phyloP scores from a whole-genome alignment of 2,329 filamentous ascomycete genomes.

The Pestalotiopsis sp. region DNA sequence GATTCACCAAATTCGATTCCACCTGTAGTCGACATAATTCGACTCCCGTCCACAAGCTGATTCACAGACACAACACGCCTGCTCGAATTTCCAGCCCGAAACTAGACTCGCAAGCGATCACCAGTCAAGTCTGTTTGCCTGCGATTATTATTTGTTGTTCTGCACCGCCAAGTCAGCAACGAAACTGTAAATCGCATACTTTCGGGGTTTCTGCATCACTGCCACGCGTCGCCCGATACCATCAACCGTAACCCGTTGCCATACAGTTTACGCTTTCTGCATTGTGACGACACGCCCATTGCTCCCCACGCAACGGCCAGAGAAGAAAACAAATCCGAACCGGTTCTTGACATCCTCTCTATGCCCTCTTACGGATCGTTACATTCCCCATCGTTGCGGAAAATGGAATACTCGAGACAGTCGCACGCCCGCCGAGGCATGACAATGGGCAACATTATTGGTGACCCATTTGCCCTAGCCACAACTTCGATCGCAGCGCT shows the following conservation, averaged over 20 bases:
- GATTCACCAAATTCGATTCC: constrained; percentile 1
- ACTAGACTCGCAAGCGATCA: neutral
- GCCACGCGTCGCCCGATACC: neutral
- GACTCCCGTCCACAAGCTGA: neutral
- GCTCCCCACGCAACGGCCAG: neutral
- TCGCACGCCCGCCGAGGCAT: constrained; percentile 62
- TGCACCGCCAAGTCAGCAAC: neutral
- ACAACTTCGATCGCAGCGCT: constrained; percentile 93
- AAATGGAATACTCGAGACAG: constrained; percentile 74
- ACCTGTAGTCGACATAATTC: neutral
- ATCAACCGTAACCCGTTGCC: neutral
- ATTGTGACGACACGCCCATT: neutral
- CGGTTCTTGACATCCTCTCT: constrained; percentile 38
- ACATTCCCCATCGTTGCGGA: constrained; percentile 73
- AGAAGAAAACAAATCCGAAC: neutral
- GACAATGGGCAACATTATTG: constrained; percentile 85
- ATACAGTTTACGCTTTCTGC: neutral
- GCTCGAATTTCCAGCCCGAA: neutral
- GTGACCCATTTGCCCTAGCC: constrained; percentile 93
- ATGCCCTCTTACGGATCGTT: constrained; percentile 78
- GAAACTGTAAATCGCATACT: neutral
- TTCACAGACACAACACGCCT: neutral
- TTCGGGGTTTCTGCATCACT: neutral
- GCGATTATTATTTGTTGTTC: neutral
- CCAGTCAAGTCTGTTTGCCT: neutral